Percentiles rank a stretch among this genome's conserved stretches.
These are phyloP conservation scores for Apostasia shenzhenica DNA, from an alignment of 106 monocot species.

Conservation along the genomic window DNA sequence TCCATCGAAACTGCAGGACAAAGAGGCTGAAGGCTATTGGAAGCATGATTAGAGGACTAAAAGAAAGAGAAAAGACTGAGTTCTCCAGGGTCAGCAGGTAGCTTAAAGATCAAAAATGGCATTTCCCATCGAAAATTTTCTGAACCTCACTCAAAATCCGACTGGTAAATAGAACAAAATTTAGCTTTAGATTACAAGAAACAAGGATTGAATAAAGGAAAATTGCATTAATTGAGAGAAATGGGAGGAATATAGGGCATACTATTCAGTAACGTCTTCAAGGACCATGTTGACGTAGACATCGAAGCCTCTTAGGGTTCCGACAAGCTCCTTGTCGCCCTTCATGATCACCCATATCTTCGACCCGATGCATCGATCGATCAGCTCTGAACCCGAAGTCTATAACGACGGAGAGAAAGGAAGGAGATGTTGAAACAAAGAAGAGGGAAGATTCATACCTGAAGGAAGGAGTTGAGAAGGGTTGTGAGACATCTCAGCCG, in stretches of 20 bases:
- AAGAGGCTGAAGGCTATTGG: no score
- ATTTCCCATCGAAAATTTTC: no score
- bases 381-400: constrained; percentile 52
- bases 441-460: constrained; percentile 21
- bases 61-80: no score
- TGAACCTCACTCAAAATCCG: no score
- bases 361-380: constrained; percentile 96
- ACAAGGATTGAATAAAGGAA: not conserved
- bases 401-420: not conserved
- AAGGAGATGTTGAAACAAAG: not conserved
- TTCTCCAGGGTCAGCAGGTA: no score
- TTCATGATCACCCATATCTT: constrained; percentile 99
- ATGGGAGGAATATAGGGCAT: constrained; percentile 1
- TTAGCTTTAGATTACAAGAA: not conserved
- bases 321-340: constrained; percentile 99
- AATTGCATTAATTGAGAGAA: not conserved
- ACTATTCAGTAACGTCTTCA: constrained; percentile 99
- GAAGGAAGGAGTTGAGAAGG: constrained; percentile 64
- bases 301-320: constrained; percentile 90
- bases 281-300: constrained; percentile 99
- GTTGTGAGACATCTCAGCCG: constrained; percentile 26
- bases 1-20: no score
- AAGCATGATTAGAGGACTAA: no score
- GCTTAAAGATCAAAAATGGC: no score
- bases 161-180: not conserved